Evolutionary conservation across 2,329 filamentous ascomycete species (phyloP), one percentile per base, ranked within the genome.

Genomic region (Sphaerulina musiva): DNA sequence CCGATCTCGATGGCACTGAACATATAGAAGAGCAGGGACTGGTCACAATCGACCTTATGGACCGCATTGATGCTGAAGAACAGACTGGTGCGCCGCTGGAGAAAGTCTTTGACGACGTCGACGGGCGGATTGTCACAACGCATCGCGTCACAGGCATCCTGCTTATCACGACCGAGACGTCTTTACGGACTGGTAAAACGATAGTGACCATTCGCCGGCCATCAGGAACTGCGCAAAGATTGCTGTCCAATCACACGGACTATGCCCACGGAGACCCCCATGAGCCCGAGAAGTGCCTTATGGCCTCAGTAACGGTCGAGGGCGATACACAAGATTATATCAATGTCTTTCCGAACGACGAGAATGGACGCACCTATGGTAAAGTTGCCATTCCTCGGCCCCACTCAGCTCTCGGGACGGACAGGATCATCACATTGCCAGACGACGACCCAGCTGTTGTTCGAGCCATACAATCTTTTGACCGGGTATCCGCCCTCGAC

Each of bases 11-110:
- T 55, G 89, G 89, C 12, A 82, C 81, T 40, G 83, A 89, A 52
- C 82, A 80, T 46, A 81, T 91, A 34, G 92, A 97, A 68, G 92
- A 98, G 69, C 92, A 96, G 70, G 92, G 90, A 4, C 81, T 95
- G 62, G 90, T 95, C 34, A 93, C 93, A 7, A 83, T 97, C 51
- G 93, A 98, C 69, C 89, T 97, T 43, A 69, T 69, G 66, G 67
- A 69, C 43, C 61, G 66, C 5, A 58, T 68, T 12, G 67, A 69
- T 52, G 64, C 66, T 39, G 58, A 61, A 40, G 59, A 91, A 57
- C 88, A 95, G 65, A 89, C 85, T 6, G 76, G 76, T 1, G 78
- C 81, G 11, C 82, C 87, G 55, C 77, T 80, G 8, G 47, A 51
- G 6, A 54, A 59, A 1, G 74, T 79, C n/a, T 89, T 89, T 64